These are phyloP conservation scores for Chrysanthemum makinoi DNA, from an alignment of 129 eudicot genomes.

Conservation along the genomic window DNA sequence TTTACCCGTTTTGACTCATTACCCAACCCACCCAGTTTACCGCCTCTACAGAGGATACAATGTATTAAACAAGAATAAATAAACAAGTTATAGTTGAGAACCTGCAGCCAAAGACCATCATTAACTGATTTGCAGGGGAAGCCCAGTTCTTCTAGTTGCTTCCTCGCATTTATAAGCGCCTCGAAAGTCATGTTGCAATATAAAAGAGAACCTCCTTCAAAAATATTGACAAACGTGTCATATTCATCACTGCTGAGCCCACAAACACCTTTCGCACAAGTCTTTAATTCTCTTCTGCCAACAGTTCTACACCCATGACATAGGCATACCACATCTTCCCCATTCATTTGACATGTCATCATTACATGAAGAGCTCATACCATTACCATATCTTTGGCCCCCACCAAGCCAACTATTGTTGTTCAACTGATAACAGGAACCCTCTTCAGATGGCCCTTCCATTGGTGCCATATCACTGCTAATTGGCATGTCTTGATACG, in stretches of 20 bases:
- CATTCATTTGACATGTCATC: slow-evolving; percentile 71
- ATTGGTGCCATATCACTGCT: slow-evolving; percentile 45
- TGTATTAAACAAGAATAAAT: neutral
- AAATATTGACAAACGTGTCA: slow-evolving; percentile 81
- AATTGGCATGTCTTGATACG: slow-evolving; percentile 55
- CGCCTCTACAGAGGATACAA: slow-evolving; percentile 8
- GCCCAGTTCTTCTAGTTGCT: slow-evolving; percentile 89
- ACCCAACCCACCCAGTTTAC: neutral
- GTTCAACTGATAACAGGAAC: slow-evolving; percentile 66
- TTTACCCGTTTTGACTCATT: neutral
- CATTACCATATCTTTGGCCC: slow-evolving; percentile 53
- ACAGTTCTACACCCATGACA: slow-evolving; percentile 96
- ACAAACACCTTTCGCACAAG: slow-evolving; percentile 53
- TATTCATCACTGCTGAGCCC: slow-evolving; percentile 79
- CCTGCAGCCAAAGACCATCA: slow-evolving; percentile 99
- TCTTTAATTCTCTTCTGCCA: slow-evolving; percentile 65
- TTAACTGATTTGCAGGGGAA: slow-evolving; percentile 94
- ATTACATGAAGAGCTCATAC: slow-evolving; percentile 54
- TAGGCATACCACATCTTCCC: slow-evolving; percentile 68
- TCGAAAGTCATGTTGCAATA: slow-evolving; percentile 95
- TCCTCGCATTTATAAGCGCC: slow-evolving; percentile 89
- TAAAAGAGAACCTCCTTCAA: slow-evolving; percentile 94
- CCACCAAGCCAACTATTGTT: slow-evolving; percentile 70
- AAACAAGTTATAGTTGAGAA: slow-evolving; percentile 25
- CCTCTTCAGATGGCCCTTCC: slow-evolving; percentile 97